Conservation (phyloP, 805 yeast species). For the Yamadazyma akitaensis region DNA sequence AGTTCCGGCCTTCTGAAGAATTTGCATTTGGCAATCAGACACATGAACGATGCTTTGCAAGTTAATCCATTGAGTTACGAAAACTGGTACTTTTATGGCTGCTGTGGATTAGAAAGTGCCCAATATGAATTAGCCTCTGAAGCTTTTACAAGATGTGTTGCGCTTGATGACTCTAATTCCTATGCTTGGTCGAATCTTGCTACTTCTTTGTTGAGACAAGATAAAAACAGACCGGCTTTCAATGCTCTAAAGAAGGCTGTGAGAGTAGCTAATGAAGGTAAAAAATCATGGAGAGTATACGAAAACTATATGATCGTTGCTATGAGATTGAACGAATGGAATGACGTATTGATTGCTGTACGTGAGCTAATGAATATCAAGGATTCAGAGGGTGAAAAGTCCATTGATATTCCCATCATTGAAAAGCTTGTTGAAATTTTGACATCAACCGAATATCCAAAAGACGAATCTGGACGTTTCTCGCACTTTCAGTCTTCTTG, state of each 20-base stretch:
- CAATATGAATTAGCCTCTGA: constrained; percentile 79
- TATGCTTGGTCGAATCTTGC: constrained; percentile 92
- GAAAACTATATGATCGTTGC: constrained; percentile 85
- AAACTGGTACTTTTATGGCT: constrained; percentile 92
- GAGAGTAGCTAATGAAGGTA: constrained; percentile 58
- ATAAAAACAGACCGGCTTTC: constrained; percentile 73
- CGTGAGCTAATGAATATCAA: constrained; percentile 57
- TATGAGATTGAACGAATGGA: constrained; percentile 80
- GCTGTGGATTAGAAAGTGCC: constrained; percentile 73
- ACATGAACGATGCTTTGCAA: constrained; percentile 70
- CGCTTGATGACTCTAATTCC: constrained; percentile 75
- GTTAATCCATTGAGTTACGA: constrained; percentile 72
- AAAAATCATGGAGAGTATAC: constrained; percentile 85
- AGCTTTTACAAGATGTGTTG: constrained; percentile 87
- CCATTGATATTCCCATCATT: constrained; percentile 71
- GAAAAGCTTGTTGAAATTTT: constrained; percentile 70
- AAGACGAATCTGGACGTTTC: constrained; percentile 33
- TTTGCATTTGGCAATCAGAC: constrained; percentile 52
- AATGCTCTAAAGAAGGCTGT: constrained; percentile 81
- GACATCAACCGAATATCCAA: constrained; percentile 49
- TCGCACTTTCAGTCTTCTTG: constrained; percentile 67
- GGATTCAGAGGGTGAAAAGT: constrained; percentile 53
- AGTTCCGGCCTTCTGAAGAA: constrained; percentile 51
- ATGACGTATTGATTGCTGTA: constrained; percentile 77
- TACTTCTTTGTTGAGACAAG: constrained; percentile 64